Percentiles rank a stretch among this genome's conserved stretches.
phyloP scores from a whole-genome alignment of 768 basidiomycete species.

The Termitomyces sp. region DNA sequence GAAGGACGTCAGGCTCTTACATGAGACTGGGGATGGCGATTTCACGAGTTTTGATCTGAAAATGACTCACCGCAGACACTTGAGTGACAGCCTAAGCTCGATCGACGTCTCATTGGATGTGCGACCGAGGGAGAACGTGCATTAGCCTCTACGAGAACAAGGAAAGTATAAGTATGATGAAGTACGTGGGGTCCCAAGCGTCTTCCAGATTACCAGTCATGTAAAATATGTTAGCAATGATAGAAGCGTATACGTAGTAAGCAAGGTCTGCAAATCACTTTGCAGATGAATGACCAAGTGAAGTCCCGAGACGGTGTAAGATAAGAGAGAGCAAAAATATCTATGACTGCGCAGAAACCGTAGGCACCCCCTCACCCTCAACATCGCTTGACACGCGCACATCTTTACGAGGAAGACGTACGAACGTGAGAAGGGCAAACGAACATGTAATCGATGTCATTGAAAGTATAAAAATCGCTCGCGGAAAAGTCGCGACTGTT shows the following conservation, averaged over 20 bases:
- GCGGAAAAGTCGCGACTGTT: slow-evolving; percentile 69
- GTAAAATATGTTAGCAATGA: neutral
- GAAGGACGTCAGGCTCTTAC: neutral
- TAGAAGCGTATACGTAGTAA: neutral
- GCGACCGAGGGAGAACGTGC: no score
- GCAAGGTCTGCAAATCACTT: neutral
- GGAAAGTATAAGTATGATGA: no score
- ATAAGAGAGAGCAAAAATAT: neutral
- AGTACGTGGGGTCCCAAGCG: no score
- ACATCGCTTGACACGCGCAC: neutral
- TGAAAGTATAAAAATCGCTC: slow-evolving; percentile 64
- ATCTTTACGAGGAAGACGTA: slow-evolving; percentile 32
- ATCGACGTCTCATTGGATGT: no score
- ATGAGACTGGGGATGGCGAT: neutral
- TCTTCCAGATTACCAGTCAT: neutral
- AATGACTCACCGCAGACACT: neutral
- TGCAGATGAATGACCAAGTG: neutral
- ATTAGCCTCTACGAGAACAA: no score
- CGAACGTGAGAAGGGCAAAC: slow-evolving; percentile 41
- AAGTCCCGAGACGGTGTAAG: neutral
- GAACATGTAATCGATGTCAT: slow-evolving; percentile 35
- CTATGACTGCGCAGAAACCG: neutral
- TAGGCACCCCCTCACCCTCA: neutral
- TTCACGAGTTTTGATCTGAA: neutral
- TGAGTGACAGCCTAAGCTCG: no score